Conservation (phyloP, 1,284 basidiomycete species). For the Anthracocystis setariae region DNA sequence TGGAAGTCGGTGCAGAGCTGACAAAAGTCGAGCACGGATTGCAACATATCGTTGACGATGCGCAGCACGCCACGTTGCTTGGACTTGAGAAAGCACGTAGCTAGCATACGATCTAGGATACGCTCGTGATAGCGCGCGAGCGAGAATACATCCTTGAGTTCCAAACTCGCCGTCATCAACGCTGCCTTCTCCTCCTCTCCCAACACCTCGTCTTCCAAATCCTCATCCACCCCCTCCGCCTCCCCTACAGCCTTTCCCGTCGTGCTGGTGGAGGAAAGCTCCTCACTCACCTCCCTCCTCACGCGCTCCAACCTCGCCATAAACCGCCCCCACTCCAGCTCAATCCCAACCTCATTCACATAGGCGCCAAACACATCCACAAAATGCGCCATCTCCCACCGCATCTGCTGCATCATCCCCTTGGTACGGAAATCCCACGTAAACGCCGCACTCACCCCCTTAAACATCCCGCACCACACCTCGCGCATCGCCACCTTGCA, state of each 20-base stretch:
- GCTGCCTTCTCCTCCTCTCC: constrained; percentile 34
- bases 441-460: constrained; percentile 28
- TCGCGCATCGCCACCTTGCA: constrained; percentile 45
- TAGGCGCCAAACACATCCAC: constrained; percentile 27
- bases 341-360: constrained; percentile 43
- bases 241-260: not conserved
- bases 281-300: constrained; percentile 29
- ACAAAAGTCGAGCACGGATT: constrained; percentile 39
- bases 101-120: constrained; percentile 52
- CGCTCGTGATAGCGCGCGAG: constrained; percentile 53
- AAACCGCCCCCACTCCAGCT: constrained; percentile 34
- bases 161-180: constrained; percentile 23
- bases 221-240: constrained; percentile 16
- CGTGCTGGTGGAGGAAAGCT: constrained; percentile 6
- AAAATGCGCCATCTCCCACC: constrained; percentile 35
- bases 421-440: constrained; percentile 25
- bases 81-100: constrained; percentile 46
- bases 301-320: constrained; percentile 32
- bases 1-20: constrained; percentile 42
- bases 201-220: constrained; percentile 32
- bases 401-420: constrained; percentile 32
- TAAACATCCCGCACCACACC: constrained; percentile 27
- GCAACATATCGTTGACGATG: constrained; percentile 38
- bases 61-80: constrained; percentile 19
- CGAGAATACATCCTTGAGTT: constrained; percentile 57